These are phyloP conservation scores for Tilletia indica DNA, from an alignment of 1,284 basidiomycete genomes.

Conservation along the genomic window DNA sequence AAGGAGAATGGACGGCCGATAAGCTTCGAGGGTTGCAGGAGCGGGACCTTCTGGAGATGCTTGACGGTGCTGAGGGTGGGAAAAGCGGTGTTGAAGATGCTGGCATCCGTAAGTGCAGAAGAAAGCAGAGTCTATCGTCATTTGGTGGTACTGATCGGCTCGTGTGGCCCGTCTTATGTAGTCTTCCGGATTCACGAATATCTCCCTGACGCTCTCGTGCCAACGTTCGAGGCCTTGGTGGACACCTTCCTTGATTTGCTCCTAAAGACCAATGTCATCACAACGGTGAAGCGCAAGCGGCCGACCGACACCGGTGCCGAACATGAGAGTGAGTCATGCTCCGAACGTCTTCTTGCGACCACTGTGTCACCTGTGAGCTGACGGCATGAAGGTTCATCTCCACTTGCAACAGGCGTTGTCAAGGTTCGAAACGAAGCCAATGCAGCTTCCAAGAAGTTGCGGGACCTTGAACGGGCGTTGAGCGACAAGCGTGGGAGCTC, in stretches of 20 bases:
- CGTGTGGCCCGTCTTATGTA: slow-evolving; percentile 53
- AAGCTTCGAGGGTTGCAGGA: slow-evolving; percentile 69
- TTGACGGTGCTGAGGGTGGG: slow-evolving; percentile 64
- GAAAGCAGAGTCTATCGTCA: background rate
- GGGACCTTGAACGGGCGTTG: slow-evolving; percentile 61
- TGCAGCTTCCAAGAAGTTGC: slow-evolving; percentile 45
- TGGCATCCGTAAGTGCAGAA: slow-evolving; percentile 62
- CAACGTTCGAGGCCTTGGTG: slow-evolving; percentile 72
- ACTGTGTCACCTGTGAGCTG: no score
- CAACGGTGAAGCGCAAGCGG: slow-evolving; percentile 36
- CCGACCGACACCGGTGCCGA: slow-evolving; percentile 21
- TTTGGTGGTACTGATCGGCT: background rate
- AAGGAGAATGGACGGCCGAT: slow-evolving; percentile 57
- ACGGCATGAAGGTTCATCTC: no score
- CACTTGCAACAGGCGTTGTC: slow-evolving; percentile 37
- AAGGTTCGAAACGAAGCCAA: slow-evolving; percentile 62
- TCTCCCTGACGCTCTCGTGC: slow-evolving; percentile 77
- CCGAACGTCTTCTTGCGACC: no score
- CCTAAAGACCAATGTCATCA: slow-evolving; percentile 67
- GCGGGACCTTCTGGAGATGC: slow-evolving; percentile 40
- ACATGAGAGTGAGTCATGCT: slow-evolving; percentile 22
- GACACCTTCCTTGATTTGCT: slow-evolving; percentile 69
- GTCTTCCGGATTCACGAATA: slow-evolving; percentile 81
- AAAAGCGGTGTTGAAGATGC: slow-evolving; percentile 56
- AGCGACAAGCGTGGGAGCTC: slow-evolving; percentile 61